Evolutionary conservation across 2,329 filamentous ascomycete species (phyloP), one percentile per base, ranked within the genome.

Genomic region (Phialophora verrucosa): DNA sequence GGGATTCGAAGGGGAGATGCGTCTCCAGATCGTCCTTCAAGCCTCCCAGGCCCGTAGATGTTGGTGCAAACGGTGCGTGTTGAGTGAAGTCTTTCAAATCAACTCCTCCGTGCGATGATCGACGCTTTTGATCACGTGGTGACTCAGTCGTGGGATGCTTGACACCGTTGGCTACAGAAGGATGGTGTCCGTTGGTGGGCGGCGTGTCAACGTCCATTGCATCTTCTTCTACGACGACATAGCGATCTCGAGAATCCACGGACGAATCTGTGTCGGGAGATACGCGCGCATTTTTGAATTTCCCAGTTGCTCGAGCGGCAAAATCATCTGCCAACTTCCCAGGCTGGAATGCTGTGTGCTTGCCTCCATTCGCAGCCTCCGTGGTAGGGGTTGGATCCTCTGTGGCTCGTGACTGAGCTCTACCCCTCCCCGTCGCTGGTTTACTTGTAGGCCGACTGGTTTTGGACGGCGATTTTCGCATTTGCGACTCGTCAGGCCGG

Each of bases 1-100:
- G 80, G 1, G 87, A 89, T 65, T 84, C 76, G 73, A 89, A 89
- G 3, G 87, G 87, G 1, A 90, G 78, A 1, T 79, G 83, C 8
- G 80, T 78, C 49, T 78, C 79, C 47, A 90, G 77, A 63, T 86
- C 84, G 31, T 81, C 79, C 51, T 61, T 61, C 25, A 89, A 73
- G 61, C 83, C 82, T 27, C 82, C 78, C 20, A 88, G 80, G 8
- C 86, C 85, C 20, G 74, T 74, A 56, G 76, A 80, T 53, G 81
- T 79, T 6, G 81, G 75, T 50, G 76, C 75, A 57, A 87, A 83
- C 1, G 85, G 84, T 5, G 81, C 79, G 14, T 82, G 79, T 49
- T 82, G 80, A 8, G 78, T 77, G 11, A 88, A 76, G 49, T 84
- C 82, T 53, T 80, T 81, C 23, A 89, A 74, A 65, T 84, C 80